Percentiles rank a stretch among this genome's conserved stretches.
phyloP scores from a whole-genome alignment of 2,329 filamentous ascomycete genomes.

The Scytalidium lignicola region DNA sequence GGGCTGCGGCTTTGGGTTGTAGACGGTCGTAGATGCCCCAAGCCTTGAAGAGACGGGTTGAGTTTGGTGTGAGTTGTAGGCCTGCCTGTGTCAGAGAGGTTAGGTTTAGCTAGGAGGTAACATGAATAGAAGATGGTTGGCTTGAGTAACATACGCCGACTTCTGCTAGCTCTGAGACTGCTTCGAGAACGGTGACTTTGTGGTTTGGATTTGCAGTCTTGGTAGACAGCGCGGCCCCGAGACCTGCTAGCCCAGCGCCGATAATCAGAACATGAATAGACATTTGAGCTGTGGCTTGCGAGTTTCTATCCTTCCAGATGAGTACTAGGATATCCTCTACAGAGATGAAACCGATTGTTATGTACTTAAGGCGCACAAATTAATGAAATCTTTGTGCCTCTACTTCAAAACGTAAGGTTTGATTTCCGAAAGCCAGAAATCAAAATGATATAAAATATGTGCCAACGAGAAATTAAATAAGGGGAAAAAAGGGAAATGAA shows the following conservation, averaged over 20 bases:
- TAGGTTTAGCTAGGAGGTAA: background rate
- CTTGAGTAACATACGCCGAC: constrained; percentile 22
- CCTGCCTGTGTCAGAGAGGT: constrained; percentile 16
- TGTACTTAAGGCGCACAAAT: no score
- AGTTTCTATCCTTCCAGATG: no score
- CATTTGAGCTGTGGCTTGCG: constrained; percentile 4
- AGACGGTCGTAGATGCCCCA: constrained; percentile 23
- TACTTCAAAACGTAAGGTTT: no score
- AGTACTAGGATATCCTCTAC: no score
- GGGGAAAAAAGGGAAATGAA: no score
- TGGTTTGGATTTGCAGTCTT: constrained; percentile 30
- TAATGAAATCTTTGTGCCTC: no score
- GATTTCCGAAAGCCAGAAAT: no score
- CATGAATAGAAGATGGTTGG: background rate
- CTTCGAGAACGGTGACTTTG: constrained; percentile 36
- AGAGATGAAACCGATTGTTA: no score
- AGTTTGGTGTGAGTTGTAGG: constrained; percentile 25
- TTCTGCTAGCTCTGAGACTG: constrained; percentile 35
- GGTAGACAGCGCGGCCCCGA: constrained; percentile 33
- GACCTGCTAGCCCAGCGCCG: constrained; percentile 38
- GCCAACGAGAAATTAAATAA: no score
- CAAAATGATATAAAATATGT: no score
- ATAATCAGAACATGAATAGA: constrained; percentile 33
- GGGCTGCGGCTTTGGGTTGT: constrained; percentile 28
- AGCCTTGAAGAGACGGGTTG: constrained; percentile 22